Base-by-base conservation (phyloP, 2,329 filamentous ascomycete species). In the Botryosphaeria dothidea region DNA sequence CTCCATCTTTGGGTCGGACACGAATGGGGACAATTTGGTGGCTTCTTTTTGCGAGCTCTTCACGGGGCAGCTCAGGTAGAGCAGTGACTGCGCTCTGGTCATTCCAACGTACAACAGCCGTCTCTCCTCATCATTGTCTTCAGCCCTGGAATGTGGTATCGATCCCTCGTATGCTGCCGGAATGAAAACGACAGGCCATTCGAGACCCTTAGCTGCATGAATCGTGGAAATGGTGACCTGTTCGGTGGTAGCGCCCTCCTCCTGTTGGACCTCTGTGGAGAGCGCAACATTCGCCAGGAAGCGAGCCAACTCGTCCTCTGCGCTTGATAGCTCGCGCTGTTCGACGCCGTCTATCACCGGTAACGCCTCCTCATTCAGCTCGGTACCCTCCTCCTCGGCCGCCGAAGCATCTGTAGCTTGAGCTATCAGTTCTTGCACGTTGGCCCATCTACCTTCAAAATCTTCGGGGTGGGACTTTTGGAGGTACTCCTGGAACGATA, bases 141-240 rank as follows among this genome's bases (percentile, higher is more conserved):
- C 93, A 1, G 93, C 86, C 69, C 93, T 86, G 1, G 89, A 90
- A 75, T 98, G 94, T 4, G 94, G 94, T 66, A 98, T 96, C 2
- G 90, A 94, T 0, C 94, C 95, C 52, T 93, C 88, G 73, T 96
- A 97, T 27, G 92, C 90, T 1, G 91, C 92, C 5, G 95, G 93
- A 17, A 98, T 88, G 75, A 98, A 98, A 0, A 98, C 92, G 1
- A 97, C 85, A 0, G 94, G 94, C 95, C 95, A 99, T 76, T 99
- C 94, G 0, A 99, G 83, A 3, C 94, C 94, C 77, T 99, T 99
- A 2, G 94, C 92, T 0, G 93, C 93, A 74, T 99, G 94, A 11
- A 99, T 97, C 0, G 94, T 99, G 5, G 93, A 97, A 25, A 99
- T 92, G 0, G 93, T 97, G 21, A 98, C 87, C 70, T 91, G 83